phyloP scores from a whole-genome alignment of 805 yeast genomes.

The Candida ficus region DNA sequence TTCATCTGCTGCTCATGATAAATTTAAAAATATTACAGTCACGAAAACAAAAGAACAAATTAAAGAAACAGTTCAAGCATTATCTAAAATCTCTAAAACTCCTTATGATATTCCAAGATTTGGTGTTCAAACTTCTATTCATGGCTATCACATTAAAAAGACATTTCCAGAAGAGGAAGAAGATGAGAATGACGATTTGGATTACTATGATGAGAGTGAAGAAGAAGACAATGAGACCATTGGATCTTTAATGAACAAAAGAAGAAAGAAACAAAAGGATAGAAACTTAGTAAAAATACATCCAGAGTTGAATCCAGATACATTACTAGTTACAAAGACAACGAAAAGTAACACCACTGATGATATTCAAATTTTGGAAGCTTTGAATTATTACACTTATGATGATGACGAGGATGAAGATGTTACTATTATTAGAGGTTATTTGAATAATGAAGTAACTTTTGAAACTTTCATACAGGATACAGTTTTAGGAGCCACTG shows the following conservation, averaged over 20 bases:
- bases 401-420: conserved; percentile 29
- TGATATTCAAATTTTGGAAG: conserved; percentile 27
- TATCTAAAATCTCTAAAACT: conserved; percentile 34
- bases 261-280: conserved; percentile 30
- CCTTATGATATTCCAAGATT: conserved; percentile 51
- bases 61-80: conserved; percentile 1
- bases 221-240: conserved; percentile 38
- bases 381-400: conserved; percentile 26
- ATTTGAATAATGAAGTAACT: conserved; percentile 27
- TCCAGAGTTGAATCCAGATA: conserved; percentile 10
- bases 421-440: conserved; percentile 35
- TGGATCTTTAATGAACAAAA: conserved; percentile 23
- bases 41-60: conserved; percentile 11
- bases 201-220: conserved; percentile 38
- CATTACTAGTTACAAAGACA: conserved; percentile 5
- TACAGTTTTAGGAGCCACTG: conserved; percentile 33
- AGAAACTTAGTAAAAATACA: conserved; percentile 16
- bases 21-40: conserved; percentile 13
- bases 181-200: conserved; percentile 24
- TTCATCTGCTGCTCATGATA: conserved; percentile 11
- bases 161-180: conserved; percentile 23
- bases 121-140: conserved; percentile 61
- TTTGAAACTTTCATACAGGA: conserved; percentile 41
- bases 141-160: conserved; percentile 42
- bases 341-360: conserved; percentile 15